Percentiles rank a stretch among this genome's conserved stretches.
phyloP scores from a whole-genome alignment of 2,329 filamentous ascomycete genomes.

The Cercospora sp. region DNA sequence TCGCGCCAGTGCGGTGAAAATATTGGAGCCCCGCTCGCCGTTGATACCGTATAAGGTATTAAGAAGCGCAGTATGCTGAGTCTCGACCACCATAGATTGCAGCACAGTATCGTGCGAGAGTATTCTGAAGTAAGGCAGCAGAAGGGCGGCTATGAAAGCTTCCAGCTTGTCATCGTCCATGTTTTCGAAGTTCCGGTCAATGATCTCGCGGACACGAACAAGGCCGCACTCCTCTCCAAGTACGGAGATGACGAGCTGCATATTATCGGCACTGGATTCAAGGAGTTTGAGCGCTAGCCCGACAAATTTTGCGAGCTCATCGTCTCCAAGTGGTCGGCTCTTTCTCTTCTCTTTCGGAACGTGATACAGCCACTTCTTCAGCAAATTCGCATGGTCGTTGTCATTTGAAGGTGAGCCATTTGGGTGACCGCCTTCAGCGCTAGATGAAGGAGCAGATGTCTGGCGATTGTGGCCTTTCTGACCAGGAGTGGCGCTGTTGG shows the following conservation, averaged over 20 bases:
- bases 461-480: neutral
- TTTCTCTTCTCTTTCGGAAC: slow-evolving; percentile 8
- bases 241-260: slow-evolving; percentile 14
- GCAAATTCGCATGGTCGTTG: neutral
- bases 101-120: slow-evolving; percentile 19
- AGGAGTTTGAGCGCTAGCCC: slow-evolving; percentile 7
- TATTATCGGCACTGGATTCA: slow-evolving; percentile 7
- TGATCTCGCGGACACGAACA: slow-evolving; percentile 9
- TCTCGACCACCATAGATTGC: slow-evolving; percentile 11
- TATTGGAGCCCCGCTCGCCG: slow-evolving; percentile 7
- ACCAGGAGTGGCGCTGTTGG: neutral
- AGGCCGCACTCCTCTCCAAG: slow-evolving; percentile 13
- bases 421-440: neutral
- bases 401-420: neutral
- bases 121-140: slow-evolving; percentile 21
- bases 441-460: neutral
- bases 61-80: slow-evolving; percentile 9
- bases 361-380: slow-evolving; percentile 3
- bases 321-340: slow-evolving; percentile 12
- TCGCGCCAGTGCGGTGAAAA: slow-evolving; percentile 13
- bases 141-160: neutral
- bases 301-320: slow-evolving; percentile 9
- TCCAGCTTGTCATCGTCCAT: neutral
- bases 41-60: slow-evolving; percentile 16
- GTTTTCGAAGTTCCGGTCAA: slow-evolving; percentile 1